These are phyloP conservation scores for Haematococcus lacustris DNA, from an alignment of 139 green algal genomes.

Conservation along the genomic window DNA sequence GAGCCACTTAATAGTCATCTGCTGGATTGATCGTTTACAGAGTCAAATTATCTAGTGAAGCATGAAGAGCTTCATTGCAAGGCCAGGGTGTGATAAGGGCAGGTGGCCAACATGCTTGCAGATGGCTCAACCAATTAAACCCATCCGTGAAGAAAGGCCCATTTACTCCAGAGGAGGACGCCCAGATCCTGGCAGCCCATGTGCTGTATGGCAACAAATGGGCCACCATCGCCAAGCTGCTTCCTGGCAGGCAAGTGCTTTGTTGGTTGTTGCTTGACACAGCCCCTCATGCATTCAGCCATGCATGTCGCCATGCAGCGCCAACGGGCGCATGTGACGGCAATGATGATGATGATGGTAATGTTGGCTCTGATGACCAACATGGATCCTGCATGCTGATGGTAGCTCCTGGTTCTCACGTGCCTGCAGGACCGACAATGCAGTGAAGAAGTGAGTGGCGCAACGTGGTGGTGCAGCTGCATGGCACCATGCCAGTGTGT, in stretches of 20 bases:
- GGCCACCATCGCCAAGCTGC: conserved; percentile 38
- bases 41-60: neutral
- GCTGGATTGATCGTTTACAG: neutral
- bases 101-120: neutral
- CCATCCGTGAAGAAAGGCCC: conserved; percentile 42
- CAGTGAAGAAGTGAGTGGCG: conserved; percentile 32
- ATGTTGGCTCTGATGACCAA: neutral
- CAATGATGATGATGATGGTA: neutral
- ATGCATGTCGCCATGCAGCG: neutral
- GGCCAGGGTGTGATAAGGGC: neutral
- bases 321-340: neutral
- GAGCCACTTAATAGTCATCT: neutral
- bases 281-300: no score
- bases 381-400: neutral
- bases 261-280: neutral
- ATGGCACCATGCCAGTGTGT: neutral
- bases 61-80: neutral
- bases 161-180: conserved; percentile 25
- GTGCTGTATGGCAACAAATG: conserved; percentile 30
- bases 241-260: conserved; percentile 23
- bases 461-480: neutral
- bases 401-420: neutral
- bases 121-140: conserved; percentile 77
- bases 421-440: conserved; percentile 32
- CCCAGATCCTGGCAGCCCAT: conserved; percentile 6